Percentiles rank a stretch among this genome's conserved stretches.
Conservation (phyloP, 176 grass and related monocot species). For the Pharus latifolius region DNA sequence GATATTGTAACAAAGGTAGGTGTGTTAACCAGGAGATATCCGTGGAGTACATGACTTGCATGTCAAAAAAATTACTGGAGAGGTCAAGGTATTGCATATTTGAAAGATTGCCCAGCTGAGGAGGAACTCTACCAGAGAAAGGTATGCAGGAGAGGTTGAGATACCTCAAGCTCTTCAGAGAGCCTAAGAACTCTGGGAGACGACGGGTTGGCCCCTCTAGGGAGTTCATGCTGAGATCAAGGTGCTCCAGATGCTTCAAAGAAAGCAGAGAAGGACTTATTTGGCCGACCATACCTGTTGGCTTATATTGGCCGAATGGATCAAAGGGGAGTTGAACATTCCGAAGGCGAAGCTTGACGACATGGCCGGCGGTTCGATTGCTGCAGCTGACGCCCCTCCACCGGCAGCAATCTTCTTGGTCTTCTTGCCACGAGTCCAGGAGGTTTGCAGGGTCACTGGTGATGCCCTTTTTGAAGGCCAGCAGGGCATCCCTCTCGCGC, state of each 20-base stretch:
- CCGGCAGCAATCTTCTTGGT: neutral
- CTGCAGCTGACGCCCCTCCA: conserved; percentile 18
- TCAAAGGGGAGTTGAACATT: neutral
- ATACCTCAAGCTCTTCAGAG: neutral
- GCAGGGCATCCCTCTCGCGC: conserved; percentile 5
- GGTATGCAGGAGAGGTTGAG: conserved; percentile 2
- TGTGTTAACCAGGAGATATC: neutral
- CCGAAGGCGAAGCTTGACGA: neutral
- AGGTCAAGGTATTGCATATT: neutral
- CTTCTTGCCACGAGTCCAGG: neutral
- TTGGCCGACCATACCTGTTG: neutral
- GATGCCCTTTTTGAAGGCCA: conserved; percentile 8
- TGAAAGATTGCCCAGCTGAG: neutral
- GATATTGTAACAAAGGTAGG: neutral
- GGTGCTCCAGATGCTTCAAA: neutral
- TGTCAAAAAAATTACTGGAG: no score
- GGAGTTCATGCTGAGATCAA: conserved; percentile 9
- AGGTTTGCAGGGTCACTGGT: neutral
- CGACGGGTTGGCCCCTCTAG: neutral
- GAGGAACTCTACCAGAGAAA: neutral
- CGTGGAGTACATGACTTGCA: neutral
- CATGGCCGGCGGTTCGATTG: neutral
- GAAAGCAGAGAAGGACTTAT: conserved; percentile 9
- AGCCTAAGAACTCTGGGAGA: conserved; percentile 5
- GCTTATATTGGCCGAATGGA: neutral